These are phyloP conservation scores for Hyaloperonospora brassicae DNA, from an alignment of 352 stramenopile genomes.

Conservation along the genomic window DNA sequence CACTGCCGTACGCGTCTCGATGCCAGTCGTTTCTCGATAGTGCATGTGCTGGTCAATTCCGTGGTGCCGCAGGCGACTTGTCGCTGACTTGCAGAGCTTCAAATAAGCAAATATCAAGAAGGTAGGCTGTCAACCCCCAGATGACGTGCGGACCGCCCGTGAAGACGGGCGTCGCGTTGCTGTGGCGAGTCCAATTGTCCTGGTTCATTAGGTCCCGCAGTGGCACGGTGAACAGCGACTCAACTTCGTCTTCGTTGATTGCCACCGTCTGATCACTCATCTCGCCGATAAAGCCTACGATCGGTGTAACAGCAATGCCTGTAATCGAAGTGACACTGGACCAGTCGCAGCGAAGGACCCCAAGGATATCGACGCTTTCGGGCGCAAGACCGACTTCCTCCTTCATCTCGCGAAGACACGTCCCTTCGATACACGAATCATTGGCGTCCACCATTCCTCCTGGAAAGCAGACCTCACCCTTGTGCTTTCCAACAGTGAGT, in stretches of 20 bases:
- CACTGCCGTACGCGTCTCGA: too few species aligned
- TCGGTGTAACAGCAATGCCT: conserved; percentile 95
- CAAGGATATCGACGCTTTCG: conserved; percentile 86
- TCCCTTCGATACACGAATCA: conserved; percentile 91
- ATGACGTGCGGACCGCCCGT: conserved; percentile 91
- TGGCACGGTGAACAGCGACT: conserved; percentile 93
- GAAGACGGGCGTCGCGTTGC: conserved; percentile 89
- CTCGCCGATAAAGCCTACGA: conserved; percentile 94
- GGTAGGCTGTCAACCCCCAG: conserved; percentile 95
- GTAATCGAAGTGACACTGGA: conserved; percentile 91
- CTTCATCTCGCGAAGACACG: conserved; percentile 96
- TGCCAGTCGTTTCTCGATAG: too few species aligned
- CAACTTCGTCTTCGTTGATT: conserved; percentile 93
- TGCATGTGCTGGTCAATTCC: too few species aligned
- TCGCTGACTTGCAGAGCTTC: conserved; percentile 52
- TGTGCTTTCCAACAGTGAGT: conserved; percentile 87
- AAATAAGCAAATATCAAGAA: conserved; percentile 85
- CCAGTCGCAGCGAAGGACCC: conserved; percentile 94
- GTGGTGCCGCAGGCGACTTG: conserved; percentile 1
- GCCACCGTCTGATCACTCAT: conserved; percentile 85
- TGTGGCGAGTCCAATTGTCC: conserved; percentile 70
- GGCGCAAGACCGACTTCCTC: conserved; percentile 92
- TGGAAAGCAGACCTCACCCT: conserved; percentile 95
- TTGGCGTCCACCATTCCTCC: conserved; percentile 91
- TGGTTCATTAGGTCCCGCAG: conserved; percentile 82